Evolutionary conservation across 345 rosid genomes (phyloP).

Genomic region (Ailanthus altissimus): DNA sequence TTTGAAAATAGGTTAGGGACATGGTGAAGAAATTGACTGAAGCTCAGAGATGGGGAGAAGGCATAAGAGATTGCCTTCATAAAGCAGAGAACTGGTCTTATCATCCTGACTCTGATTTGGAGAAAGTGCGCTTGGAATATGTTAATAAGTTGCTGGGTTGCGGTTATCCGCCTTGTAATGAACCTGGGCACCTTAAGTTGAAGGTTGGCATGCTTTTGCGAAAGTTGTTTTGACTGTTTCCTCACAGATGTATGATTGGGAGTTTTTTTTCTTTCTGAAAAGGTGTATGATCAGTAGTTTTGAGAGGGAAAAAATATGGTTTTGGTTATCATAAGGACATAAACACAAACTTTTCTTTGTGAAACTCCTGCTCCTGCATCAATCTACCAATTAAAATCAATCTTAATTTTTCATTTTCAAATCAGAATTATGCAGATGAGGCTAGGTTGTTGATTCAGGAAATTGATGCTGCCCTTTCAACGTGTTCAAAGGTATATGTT

Average conservation of each 20-base stretch:
- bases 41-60: slow-evolving; percentile 77
- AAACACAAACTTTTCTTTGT: not conserved
- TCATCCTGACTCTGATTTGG: slow-evolving; percentile 28
- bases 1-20: slow-evolving; percentile 62
- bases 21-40: slow-evolving; percentile 52
- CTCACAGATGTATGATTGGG: slow-evolving; percentile 11
- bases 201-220: slow-evolving; percentile 54
- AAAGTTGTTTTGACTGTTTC: slow-evolving; percentile 11
- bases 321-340: slow-evolving; percentile 8
- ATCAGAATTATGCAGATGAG: slow-evolving; percentile 66
- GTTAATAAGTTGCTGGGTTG: slow-evolving; percentile 51
- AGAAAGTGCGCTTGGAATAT: slow-evolving; percentile 52
- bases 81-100: slow-evolving; percentile 51
- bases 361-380: not conserved
- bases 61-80: slow-evolving; percentile 53
- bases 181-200: slow-evolving; percentile 60
- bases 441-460: slow-evolving; percentile 60
- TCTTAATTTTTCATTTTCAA: slow-evolving; percentile 16
- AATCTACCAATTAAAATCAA: slow-evolving; percentile 13
- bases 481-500: slow-evolving; percentile 48
- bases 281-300: slow-evolving; percentile 11
- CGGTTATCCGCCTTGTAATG: slow-evolving; percentile 67
- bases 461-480: slow-evolving; percentile 53
- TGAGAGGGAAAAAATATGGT: not conserved
- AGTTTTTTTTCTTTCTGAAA: not conserved